Evolutionary conservation across 192 early-diverging fungal species (phyloP), one percentile per base, ranked within the genome.

Genomic region (Gonapodya sp.): DNA sequence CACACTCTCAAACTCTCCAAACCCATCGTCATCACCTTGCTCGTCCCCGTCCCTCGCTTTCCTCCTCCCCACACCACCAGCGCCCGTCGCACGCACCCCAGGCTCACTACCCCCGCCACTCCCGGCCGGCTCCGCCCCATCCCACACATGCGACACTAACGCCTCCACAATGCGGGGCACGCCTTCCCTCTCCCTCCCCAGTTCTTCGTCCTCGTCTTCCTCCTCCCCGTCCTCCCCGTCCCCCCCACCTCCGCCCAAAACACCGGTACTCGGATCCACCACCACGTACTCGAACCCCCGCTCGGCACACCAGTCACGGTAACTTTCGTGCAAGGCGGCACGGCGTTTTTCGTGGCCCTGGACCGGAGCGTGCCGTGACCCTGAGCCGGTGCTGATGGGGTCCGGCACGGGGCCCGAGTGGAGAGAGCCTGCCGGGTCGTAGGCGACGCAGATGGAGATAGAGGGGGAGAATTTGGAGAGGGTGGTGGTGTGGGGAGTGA

Each of bases 301-400:
- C 8, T 77, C 75, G 75, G 34, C 34, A 33, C 75, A 77, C 75
- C 75, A 77, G 18, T 77, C 75, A 2, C 34, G 75, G 75, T 64
- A 64, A 8, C 8, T 16, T 16, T 64, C 46, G 46, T 16, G 46
- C 24, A 64, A 24, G 24, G 46, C 46, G 24, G 8, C 46, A 64
- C 46, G 46, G 24, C 46, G 46, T n/a, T n/a, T n/a, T n/a, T n/a
- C n/a, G n/a, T n/a, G n/a, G n/a, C n/a, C n/a, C n/a, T n/a, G n/a
- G n/a, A n/a, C n/a, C n/a, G n/a, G 30, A 16, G 30, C 30, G 16
- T 72, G 64, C 75, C 75, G 75, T 8, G 75, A 8, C 2, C 31
- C 34, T 33, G 75, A 77, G 30, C 18, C 31, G 8, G 18, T 77
- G 30, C 30, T 77, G 46, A 64, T 64, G 24, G 46, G 46, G 8